These are phyloP conservation scores for Cutaneotrichosporon dermatis DNA, from an alignment of 1,284 basidiomycete species.

Conservation along the genomic window DNA sequence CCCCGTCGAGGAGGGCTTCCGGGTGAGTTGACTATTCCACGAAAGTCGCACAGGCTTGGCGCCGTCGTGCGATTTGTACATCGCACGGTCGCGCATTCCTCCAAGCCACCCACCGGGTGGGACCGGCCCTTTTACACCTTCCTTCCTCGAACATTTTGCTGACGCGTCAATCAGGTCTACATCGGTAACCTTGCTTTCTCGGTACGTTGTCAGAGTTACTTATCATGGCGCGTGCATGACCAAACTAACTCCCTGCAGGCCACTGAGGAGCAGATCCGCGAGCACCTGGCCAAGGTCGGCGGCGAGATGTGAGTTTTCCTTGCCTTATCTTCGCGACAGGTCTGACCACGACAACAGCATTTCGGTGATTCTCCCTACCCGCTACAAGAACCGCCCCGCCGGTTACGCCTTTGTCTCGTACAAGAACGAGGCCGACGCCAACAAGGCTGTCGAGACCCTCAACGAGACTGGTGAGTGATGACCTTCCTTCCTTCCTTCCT, in stretches of 20 bases:
- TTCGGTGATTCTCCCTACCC: slow-evolving; percentile 36
- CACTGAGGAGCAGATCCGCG: slow-evolving; percentile 43
- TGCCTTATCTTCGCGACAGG: background rate
- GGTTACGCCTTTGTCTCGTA: slow-evolving; percentile 90
- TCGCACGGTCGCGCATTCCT: background rate
- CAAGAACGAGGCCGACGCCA: slow-evolving; percentile 70
- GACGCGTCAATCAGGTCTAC: slow-evolving; percentile 36
- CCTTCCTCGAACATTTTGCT: background rate
- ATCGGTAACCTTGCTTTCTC: slow-evolving; percentile 47
- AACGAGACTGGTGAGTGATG: slow-evolving; percentile 54
- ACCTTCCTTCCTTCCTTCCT: background rate
- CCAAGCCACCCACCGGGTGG: background rate
- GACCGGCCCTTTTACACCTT: background rate
- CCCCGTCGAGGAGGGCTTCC: slow-evolving; percentile 18
- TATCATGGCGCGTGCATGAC: background rate
- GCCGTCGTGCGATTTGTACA: background rate
- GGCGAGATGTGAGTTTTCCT: slow-evolving; percentile 40
- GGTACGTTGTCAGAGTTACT: slow-evolving; percentile 23
- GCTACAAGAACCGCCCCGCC: slow-evolving; percentile 48
- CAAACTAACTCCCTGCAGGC: slow-evolving; percentile 17
- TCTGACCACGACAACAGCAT: slow-evolving; percentile 26
- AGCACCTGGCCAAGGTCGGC: slow-evolving; percentile 34
- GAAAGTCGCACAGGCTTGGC: background rate
- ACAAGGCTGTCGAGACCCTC: slow-evolving; percentile 78
- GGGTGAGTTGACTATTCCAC: too few relatives aligned